Evolutionary conservation across 805 yeast species (phyloP).

Genomic region (Candida ponderosae): DNA sequence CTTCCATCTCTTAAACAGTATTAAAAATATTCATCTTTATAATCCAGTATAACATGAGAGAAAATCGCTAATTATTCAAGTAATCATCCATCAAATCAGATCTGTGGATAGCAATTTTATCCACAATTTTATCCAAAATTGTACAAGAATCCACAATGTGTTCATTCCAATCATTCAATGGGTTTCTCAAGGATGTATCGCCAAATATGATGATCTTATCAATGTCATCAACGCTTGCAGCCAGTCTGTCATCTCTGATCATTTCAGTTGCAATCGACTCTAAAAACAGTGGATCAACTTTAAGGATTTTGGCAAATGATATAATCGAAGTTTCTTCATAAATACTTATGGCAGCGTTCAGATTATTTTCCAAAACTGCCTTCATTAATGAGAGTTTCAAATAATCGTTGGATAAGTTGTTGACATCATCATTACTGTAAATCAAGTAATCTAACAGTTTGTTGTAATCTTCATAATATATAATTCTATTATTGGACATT

Average conservation of each 20-base stretch:
- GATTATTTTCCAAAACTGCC: slow-evolving; percentile 12
- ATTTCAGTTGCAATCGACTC: slow-evolving; percentile 8
- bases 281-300: slow-evolving; percentile 2
- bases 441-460: background rate
- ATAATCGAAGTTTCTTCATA: slow-evolving; percentile 9
- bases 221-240: slow-evolving; percentile 18
- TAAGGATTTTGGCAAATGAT: slow-evolving; percentile 8
- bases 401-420: slow-evolving; percentile 2
- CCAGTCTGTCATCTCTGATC: slow-evolving; percentile 9
- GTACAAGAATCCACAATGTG: slow-evolving; percentile 16
- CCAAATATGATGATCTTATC: slow-evolving; percentile 10
- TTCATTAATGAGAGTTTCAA: slow-evolving; percentile 1
- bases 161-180: slow-evolving; percentile 13
- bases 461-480: slow-evolving; percentile 9
- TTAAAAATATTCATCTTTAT: no score
- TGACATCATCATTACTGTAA: slow-evolving; percentile 1
- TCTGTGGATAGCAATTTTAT: background rate
- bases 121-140: slow-evolving; percentile 14
- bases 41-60: background rate
- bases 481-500: slow-evolving; percentile 6
- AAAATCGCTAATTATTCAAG: background rate
- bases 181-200: background rate
- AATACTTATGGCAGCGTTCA: slow-evolving; percentile 7
- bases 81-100: background rate
- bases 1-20: no score